Percentiles rank a stretch among this genome's conserved stretches.
Conservation (phyloP, 108 stramenopile species). For the Aurantiochytrium sp. region DNA sequence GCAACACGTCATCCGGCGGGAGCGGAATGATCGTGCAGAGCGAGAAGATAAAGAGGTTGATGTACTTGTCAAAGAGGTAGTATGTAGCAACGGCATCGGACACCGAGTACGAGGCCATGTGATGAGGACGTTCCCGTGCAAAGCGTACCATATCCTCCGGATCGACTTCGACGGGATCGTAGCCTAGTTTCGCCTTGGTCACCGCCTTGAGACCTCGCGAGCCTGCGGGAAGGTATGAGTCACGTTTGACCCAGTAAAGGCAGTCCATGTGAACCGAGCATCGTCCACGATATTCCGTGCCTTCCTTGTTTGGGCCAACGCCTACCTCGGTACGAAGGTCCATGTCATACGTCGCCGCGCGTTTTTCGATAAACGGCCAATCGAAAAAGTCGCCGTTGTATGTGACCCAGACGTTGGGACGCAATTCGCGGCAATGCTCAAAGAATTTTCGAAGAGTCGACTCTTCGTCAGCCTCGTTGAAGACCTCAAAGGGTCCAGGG, state of each 20-base stretch:
- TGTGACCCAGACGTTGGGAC: conserved; percentile 93
- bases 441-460: conserved; percentile 72
- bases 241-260: conserved; percentile 95
- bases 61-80: conserved; percentile 89
- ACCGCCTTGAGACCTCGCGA: conserved; percentile 96
- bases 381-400: conserved; percentile 99
- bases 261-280: conserved; percentile 83
- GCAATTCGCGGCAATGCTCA: conserved; percentile 60
- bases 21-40: conserved; percentile 98
- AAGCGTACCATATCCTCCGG: conserved; percentile 96
- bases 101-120: conserved; percentile 97
- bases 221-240: conserved; percentile 96
- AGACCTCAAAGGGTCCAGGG: conserved; percentile 90
- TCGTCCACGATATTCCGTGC: conserved; percentile 42
- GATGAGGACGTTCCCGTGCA: conserved; percentile 76
- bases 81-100: conserved; percentile 98
- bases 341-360: conserved; percentile 74
- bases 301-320: conserved; percentile 41
- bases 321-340: conserved; percentile 77
- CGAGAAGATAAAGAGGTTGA: conserved; percentile 95
- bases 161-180: conserved; percentile 97
- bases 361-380: conserved; percentile 86
- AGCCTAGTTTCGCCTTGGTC: conserved; percentile 94
- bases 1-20: conserved; percentile 92
- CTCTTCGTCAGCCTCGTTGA: conserved; percentile 81